Conservation (phyloP, 2,329 filamentous ascomycete genomes). For the Stagonosporopsis cucurbitacearum region DNA sequence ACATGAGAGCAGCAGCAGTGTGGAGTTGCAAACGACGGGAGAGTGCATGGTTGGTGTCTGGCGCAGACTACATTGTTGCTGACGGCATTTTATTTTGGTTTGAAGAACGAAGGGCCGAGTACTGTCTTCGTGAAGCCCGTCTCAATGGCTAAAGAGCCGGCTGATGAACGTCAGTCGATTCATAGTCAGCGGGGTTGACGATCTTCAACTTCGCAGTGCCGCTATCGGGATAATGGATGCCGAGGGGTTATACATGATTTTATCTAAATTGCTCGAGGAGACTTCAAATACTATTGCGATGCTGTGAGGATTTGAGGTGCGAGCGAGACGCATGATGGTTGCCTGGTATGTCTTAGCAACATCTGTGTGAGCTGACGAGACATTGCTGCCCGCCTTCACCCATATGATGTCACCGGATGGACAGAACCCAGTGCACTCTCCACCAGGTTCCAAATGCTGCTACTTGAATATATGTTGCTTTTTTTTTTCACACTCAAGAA, state of each 20-base stretch:
- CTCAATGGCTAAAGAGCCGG: background rate
- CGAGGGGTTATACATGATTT: background rate
- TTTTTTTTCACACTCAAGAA: too few relatives aligned
- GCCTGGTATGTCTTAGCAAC: too few relatives aligned
- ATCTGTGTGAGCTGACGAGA: too few relatives aligned
- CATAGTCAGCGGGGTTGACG: conserved; percentile 1
- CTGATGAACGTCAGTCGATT: background rate
- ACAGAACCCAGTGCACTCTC: too few relatives aligned
- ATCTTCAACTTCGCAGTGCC: background rate
- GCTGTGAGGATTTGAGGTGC: too few relatives aligned
- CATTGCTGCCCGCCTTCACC: too few relatives aligned
- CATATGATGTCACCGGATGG: too few relatives aligned
- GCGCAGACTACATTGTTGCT: background rate
- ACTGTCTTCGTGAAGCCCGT: background rate
- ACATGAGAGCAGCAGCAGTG: background rate
- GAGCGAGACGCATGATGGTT: too few relatives aligned
- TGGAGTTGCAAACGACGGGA: background rate
- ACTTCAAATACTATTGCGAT: too few relatives aligned
- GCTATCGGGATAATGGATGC: background rate
- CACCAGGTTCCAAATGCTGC: too few relatives aligned
- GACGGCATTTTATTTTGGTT: background rate
- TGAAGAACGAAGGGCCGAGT: background rate
- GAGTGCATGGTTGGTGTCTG: background rate
- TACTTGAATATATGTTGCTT: too few relatives aligned
- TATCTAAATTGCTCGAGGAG: too few relatives aligned